Percentiles rank a stretch among this genome's conserved stretches.
Conservation (phyloP, 139 green algal species). For the Monoraphidium neglectum region DNA sequence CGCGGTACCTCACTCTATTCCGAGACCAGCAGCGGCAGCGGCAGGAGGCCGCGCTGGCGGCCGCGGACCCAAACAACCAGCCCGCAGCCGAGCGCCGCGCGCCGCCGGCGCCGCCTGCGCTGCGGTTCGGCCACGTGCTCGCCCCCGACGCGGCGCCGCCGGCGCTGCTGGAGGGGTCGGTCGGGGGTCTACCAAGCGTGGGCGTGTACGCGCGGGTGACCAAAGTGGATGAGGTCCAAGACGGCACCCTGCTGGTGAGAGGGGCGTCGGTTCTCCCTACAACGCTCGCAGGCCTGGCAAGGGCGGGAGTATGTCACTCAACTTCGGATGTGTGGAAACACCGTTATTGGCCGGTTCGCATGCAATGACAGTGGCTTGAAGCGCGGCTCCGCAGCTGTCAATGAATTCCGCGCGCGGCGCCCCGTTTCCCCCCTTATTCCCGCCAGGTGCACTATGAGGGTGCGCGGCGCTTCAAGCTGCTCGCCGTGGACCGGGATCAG, state of each 20-base stretch:
- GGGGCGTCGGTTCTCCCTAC: too few relatives aligned
- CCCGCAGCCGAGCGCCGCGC: background rate
- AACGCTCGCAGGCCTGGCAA: too few relatives aligned
- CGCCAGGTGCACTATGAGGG: constrained; percentile 31
- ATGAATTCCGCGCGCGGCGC: too few relatives aligned
- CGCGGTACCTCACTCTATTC: constrained; percentile 31
- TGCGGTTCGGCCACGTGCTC: constrained; percentile 36
- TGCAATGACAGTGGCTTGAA: too few relatives aligned
- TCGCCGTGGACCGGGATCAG: constrained; percentile 27
- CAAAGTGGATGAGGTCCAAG: background rate
- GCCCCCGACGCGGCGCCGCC: constrained; percentile 16
- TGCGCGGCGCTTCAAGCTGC: constrained; percentile 26
- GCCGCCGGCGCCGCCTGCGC: background rate
- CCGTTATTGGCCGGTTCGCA: too few relatives aligned
- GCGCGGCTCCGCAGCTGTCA: too few relatives aligned
- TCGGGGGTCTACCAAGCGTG: constrained; percentile 21
- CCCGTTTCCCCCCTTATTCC: too few relatives aligned
- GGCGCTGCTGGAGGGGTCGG: constrained; percentile 17
- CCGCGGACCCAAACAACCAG: background rate
- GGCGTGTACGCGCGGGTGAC: constrained; percentile 24
- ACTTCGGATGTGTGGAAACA: too few relatives aligned
- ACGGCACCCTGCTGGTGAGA: constrained; percentile 1
- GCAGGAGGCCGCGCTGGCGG: background rate
- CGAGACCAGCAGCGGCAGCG: constrained; percentile 13
- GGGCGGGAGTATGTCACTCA: too few relatives aligned